Conservation (phyloP, 257 asterid genomes). For the Penstemon barbatus region DNA sequence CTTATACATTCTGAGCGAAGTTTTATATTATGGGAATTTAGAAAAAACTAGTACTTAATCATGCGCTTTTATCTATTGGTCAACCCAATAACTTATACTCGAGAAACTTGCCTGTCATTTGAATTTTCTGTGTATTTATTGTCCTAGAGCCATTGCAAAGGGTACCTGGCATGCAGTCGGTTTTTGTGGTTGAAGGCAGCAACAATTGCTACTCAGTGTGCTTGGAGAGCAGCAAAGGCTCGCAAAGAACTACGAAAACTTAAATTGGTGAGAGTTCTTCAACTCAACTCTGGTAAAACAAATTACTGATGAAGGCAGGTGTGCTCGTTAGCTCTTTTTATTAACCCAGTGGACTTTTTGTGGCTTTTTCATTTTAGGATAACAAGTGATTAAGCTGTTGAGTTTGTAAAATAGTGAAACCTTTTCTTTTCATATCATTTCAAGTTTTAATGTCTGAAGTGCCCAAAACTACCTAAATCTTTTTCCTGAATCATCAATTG, state of each 20-base stretch:
- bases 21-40: background rate
- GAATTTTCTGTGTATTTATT: background rate
- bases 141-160: slow-evolving; percentile 52
- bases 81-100: background rate
- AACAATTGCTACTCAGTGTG: slow-evolving; percentile 56
- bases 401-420: background rate
- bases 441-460: slow-evolving; percentile 11
- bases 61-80: background rate
- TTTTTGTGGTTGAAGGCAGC: slow-evolving; percentile 57
- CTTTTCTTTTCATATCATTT: background rate
- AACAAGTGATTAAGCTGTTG: slow-evolving; percentile 12
- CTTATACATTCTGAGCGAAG: slow-evolving; percentile 2
- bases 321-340: background rate
- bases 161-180: slow-evolving; percentile 35
- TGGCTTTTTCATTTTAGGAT: background rate
- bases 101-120: slow-evolving; percentile 9
- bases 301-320: background rate
- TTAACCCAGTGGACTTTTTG: background rate
- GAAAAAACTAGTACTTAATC: slow-evolving; percentile 5
- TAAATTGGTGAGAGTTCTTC: slow-evolving; percentile 53
- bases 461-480: slow-evolving; percentile 4
- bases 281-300: background rate
- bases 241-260: slow-evolving; percentile 57
- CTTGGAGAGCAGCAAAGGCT: slow-evolving; percentile 58
- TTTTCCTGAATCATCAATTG: slow-evolving; percentile 12